phyloP scores from a whole-genome alignment of 1,139 yeast species.

The Suzukiozyma palmioleophila region DNA sequence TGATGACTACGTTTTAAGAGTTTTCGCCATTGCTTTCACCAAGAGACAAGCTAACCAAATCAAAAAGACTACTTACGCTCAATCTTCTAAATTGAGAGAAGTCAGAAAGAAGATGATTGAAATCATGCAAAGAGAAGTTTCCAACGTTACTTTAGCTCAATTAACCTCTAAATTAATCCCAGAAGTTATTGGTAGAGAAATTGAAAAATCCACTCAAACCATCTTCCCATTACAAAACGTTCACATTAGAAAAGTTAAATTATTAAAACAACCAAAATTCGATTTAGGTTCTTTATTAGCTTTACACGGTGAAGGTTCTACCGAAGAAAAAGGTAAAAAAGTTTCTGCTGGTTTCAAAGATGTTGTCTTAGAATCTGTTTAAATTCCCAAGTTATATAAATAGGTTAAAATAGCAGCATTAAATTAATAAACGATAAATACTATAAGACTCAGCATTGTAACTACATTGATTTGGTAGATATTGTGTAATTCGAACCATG shows the following conservation, averaged over 20 bases:
- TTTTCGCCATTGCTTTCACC: constrained; percentile 51
- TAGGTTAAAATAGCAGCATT: constrained; percentile 3
- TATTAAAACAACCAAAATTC: constrained; percentile 50
- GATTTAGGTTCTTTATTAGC: constrained; percentile 49
- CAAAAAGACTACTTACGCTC: constrained; percentile 49
- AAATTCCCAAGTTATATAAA: constrained; percentile 13
- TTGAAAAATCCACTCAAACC: constrained; percentile 49
- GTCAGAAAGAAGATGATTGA: constrained; percentile 50
- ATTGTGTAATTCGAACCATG: not conserved
- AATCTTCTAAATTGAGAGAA: constrained; percentile 48
- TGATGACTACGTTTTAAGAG: constrained; percentile 47
- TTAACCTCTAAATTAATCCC: constrained; percentile 50
- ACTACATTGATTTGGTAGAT: not conserved
- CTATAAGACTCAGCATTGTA: not conserved
- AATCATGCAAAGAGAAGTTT: constrained; percentile 50
- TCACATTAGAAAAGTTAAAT: constrained; percentile 51
- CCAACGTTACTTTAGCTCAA: constrained; percentile 48
- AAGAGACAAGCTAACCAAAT: constrained; percentile 51
- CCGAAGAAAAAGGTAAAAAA: constrained; percentile 52
- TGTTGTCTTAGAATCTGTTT: constrained; percentile 47
- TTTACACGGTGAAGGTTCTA: constrained; percentile 48
- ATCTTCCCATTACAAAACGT: constrained; percentile 51
- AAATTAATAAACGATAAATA: constrained; percentile 2
- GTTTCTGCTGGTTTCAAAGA: constrained; percentile 48
- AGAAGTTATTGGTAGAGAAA: constrained; percentile 51